These are phyloP conservation scores for Coccomyxa sp. DNA, from an alignment of 139 green algal species.

Conservation along the genomic window DNA sequence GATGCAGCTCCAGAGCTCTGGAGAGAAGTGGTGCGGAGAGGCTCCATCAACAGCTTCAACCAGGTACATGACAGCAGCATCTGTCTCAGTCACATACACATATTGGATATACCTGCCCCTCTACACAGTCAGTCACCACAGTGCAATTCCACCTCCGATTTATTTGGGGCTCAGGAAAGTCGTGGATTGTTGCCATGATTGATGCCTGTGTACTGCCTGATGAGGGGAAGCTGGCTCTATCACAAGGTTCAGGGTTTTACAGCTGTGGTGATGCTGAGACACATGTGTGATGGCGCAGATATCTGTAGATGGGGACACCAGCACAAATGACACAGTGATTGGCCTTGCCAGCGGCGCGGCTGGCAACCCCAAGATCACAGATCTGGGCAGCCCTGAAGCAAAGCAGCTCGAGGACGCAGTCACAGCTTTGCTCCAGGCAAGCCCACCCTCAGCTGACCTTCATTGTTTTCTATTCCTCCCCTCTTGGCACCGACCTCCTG, in stretches of 20 bases:
- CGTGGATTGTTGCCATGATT: too few species aligned
- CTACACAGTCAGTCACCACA: too few species aligned
- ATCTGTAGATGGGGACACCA: slow-evolving; percentile 79
- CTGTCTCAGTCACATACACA: too few species aligned
- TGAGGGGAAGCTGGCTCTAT: too few species aligned
- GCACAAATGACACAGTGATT: slow-evolving; percentile 82
- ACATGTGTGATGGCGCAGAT: too few species aligned
- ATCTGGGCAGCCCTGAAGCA: slow-evolving; percentile 48
- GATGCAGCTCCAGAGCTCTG: slow-evolving; percentile 70
- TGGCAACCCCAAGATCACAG: slow-evolving; percentile 54
- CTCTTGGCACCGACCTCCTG: too few species aligned
- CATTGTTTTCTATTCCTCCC: not conserved
- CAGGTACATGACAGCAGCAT: slow-evolving; percentile 35
- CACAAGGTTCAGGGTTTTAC: too few species aligned
- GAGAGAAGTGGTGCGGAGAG: slow-evolving; percentile 69
- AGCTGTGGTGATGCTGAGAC: too few species aligned
- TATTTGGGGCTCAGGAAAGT: too few species aligned
- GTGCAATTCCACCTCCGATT: too few species aligned
- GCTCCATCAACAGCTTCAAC: slow-evolving; percentile 75
- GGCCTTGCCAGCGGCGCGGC: slow-evolving; percentile 67
- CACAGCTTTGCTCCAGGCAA: slow-evolving; percentile 81
- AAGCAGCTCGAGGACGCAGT: slow-evolving; percentile 78
- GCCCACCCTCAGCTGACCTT: not conserved
- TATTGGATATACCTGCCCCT: too few species aligned
- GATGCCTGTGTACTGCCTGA: too few species aligned